These are phyloP conservation scores for Mycena vulgaris DNA, from an alignment of 768 basidiomycete genomes.

Conservation along the genomic window DNA sequence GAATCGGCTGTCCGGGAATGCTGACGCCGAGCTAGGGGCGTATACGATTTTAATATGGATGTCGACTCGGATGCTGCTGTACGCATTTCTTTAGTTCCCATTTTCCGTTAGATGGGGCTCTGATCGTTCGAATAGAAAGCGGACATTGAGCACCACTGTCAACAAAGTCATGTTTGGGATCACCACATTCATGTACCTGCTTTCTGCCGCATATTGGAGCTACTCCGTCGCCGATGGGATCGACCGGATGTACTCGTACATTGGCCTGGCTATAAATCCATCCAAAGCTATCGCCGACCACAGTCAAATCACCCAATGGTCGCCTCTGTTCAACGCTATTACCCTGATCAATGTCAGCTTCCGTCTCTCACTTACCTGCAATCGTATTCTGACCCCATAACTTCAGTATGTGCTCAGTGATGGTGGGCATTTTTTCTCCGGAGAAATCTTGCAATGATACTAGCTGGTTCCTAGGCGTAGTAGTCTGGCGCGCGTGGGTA, in stretches of 20 bases:
- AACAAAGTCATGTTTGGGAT: slow-evolving; percentile 19
- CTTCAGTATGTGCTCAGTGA: slow-evolving; percentile 33
- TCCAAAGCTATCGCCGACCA: neutral
- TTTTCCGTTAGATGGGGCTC: neutral
- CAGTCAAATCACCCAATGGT: slow-evolving; percentile 31
- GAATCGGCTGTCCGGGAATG: neutral
- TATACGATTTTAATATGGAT: slow-evolving; percentile 8
- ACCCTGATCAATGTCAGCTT: slow-evolving; percentile 26
- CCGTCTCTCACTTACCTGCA: no score
- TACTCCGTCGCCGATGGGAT: slow-evolving; percentile 27
- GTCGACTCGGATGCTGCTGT: slow-evolving; percentile 12
- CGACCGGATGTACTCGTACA: slow-evolving; percentile 17
- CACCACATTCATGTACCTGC: slow-evolving; percentile 21
- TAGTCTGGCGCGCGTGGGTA: slow-evolving; percentile 32
- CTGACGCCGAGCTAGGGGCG: neutral
- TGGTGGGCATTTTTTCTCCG: no score
- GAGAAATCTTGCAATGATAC: no score
- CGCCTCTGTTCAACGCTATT: slow-evolving; percentile 32
- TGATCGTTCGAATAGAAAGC: neutral
- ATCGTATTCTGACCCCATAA: neutral
- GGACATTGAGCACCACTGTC: slow-evolving; percentile 7
- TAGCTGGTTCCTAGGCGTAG: no score
- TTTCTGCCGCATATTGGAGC: slow-evolving; percentile 20
- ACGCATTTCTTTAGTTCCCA: neutral
- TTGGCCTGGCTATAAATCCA: slow-evolving; percentile 17